Evolutionary conservation across 2,329 filamentous ascomycete species (phyloP).

Genomic region (Magnaporthiopsis rhizophila): DNA sequence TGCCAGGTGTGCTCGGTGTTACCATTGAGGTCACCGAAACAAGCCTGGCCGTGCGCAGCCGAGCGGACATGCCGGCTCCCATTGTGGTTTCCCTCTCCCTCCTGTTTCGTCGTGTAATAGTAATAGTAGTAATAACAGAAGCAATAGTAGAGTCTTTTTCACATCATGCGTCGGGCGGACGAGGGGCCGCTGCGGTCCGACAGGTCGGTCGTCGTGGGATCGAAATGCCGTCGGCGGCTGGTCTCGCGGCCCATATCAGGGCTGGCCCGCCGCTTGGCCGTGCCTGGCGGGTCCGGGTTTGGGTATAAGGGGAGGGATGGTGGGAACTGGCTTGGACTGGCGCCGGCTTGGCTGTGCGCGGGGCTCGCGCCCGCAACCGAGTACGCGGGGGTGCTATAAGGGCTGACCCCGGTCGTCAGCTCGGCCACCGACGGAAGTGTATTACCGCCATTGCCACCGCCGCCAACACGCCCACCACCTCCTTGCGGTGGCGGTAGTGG

Average conservation of each 20-base stretch:
- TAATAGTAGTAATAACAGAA: background rate
- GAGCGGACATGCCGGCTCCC: background rate
- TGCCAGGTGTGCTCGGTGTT: background rate
- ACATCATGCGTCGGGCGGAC: slow-evolving; percentile 3
- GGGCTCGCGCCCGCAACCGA: slow-evolving; percentile 31
- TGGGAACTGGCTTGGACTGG: slow-evolving; percentile 34
- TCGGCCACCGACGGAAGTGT: slow-evolving; percentile 55
- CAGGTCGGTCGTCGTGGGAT: slow-evolving; percentile 11
- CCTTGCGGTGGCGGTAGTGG: slow-evolving; percentile 14
- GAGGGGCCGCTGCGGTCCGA: background rate
- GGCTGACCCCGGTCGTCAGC: slow-evolving; percentile 55
- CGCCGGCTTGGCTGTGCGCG: slow-evolving; percentile 26
- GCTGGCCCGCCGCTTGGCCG: slow-evolving; percentile 45
- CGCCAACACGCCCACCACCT: background rate
- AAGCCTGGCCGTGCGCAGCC: background rate
- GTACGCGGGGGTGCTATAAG: slow-evolving; percentile 51
- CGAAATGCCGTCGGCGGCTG: slow-evolving; percentile 32
- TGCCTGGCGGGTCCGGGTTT: slow-evolving; percentile 29
- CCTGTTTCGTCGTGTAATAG: background rate
- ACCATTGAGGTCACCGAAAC: background rate
- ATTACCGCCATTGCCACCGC: slow-evolving; percentile 29
- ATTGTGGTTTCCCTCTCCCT: background rate
- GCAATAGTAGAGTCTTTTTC: background rate
- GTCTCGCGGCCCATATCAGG: slow-evolving; percentile 38
- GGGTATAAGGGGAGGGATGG: slow-evolving; percentile 27